Conservation (phyloP, 768 basidiomycete genomes). For the Lactarius tabidus region DNA sequence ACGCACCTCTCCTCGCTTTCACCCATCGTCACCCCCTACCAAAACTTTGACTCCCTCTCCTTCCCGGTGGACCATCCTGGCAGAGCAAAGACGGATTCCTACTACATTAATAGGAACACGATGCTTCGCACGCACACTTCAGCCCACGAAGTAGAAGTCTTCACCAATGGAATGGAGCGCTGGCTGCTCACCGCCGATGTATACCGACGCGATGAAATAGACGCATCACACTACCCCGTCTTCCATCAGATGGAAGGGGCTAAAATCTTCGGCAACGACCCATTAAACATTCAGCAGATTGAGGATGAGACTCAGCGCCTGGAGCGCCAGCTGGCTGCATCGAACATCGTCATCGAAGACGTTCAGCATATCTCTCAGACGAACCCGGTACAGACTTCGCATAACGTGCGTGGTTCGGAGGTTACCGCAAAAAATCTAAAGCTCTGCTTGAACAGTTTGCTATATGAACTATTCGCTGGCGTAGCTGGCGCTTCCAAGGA, state of each 20-base stretch:
- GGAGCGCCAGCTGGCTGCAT: slow-evolving; percentile 51
- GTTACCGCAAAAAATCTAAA: slow-evolving; percentile 84
- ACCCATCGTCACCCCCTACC: slow-evolving; percentile 82
- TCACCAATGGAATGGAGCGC: slow-evolving; percentile 64
- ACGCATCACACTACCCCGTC: slow-evolving; percentile 92
- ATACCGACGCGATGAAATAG: slow-evolving; percentile 97
- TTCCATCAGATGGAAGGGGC: slow-evolving; percentile 99
- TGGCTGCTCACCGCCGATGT: slow-evolving; percentile 97
- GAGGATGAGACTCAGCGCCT: slow-evolving; percentile 69
- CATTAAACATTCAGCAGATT: slow-evolving; percentile 55
- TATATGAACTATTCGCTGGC: slow-evolving; percentile 76
- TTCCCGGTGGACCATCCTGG: slow-evolving; percentile 95
- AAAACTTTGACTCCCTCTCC: slow-evolving; percentile 96
- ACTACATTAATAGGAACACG: slow-evolving; percentile 85
- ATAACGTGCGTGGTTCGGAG: slow-evolving; percentile 69
- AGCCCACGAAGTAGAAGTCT: slow-evolving; percentile 96
- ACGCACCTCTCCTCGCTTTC: slow-evolving; percentile 72
- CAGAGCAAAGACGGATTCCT: slow-evolving; percentile 84
- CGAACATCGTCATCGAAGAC: slow-evolving; percentile 86
- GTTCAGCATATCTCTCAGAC: slow-evolving; percentile 63
- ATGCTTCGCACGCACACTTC: slow-evolving; percentile 98
- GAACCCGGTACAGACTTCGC: slow-evolving; percentile 78
- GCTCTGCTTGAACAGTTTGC: slow-evolving; percentile 79
- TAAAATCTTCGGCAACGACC: slow-evolving; percentile 63
- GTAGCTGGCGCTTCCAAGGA: slow-evolving; percentile 45